phyloP scores from a whole-genome alignment of 2,329 filamentous ascomycete species.

The Colletotrichum sp. region DNA sequence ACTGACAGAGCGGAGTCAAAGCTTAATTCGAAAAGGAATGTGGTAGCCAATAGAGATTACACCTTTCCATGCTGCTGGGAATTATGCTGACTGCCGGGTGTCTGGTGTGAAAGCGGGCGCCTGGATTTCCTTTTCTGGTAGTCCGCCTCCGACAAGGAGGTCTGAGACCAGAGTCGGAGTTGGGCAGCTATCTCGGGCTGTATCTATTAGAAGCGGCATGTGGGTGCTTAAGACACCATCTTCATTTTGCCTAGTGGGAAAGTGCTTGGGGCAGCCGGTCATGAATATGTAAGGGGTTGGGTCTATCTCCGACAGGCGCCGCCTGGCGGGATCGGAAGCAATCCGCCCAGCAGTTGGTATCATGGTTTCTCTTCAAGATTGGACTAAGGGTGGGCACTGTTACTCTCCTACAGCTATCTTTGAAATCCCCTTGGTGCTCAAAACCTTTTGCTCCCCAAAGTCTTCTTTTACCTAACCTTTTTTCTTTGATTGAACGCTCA shows the following conservation, averaged over 20 bases:
- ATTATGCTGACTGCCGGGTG: neutral
- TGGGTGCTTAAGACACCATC: neutral
- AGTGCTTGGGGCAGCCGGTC: neutral
- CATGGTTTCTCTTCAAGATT: neutral
- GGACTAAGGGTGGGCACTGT: neutral
- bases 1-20: neutral
- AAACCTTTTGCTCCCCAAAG: neutral
- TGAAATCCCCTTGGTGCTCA: neutral
- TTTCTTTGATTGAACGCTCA: neutral
- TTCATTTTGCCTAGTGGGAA: neutral
- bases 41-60: neutral
- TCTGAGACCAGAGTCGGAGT: neutral
- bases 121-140: neutral
- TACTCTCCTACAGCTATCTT: neutral
- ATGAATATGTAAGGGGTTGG: neutral
- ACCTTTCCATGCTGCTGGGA: neutral
- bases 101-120: neutral
- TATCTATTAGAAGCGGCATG: neutral
- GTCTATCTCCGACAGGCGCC: neutral
- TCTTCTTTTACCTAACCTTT: neutral
- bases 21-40: neutral
- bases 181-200: neutral
- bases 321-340: neutral
- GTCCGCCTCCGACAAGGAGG: neutral
- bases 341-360: neutral